Percentiles rank a stretch among this genome's conserved stretches.
These are phyloP conservation scores for Thielaviopsis punctulata DNA, from an alignment of 2,329 filamentous ascomycete genomes.

Conservation along the genomic window DNA sequence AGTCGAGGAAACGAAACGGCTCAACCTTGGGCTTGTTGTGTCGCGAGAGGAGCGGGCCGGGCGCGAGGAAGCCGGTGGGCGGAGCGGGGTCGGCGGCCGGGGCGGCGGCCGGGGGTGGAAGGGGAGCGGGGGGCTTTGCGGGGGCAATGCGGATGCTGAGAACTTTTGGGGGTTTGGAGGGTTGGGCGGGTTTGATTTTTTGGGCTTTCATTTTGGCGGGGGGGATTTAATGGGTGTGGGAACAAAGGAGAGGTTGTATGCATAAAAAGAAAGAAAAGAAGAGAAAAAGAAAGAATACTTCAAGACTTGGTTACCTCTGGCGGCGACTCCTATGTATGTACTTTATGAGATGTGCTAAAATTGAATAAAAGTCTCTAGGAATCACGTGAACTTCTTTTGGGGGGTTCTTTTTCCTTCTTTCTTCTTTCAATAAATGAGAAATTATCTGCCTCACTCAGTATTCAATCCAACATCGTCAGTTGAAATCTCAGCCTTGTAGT, in stretches of 20 bases:
- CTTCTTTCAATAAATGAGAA: too few species aligned
- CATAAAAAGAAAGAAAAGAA: not conserved
- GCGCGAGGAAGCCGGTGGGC: not conserved
- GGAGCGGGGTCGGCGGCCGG: not conserved
- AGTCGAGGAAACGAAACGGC: constrained; percentile 46
- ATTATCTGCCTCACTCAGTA: too few species aligned
- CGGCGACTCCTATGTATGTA: too few species aligned
- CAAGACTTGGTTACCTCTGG: too few species aligned
- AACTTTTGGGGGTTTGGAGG: not conserved
- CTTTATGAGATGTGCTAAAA: too few species aligned
- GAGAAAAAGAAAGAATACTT: not conserved
- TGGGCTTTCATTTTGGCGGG: not conserved
- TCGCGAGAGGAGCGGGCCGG: constrained; percentile 13
- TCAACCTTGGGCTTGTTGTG: constrained; percentile 19
- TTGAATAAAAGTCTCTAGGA: too few species aligned
- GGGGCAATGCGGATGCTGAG: not conserved
- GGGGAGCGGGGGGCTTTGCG: not conserved
- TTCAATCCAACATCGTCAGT: too few species aligned
- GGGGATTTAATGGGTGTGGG: not conserved
- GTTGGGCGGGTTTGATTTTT: not conserved
- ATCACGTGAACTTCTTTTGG: too few species aligned
- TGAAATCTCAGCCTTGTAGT: too few species aligned
- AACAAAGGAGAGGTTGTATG: not conserved
- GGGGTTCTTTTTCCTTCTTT: too few species aligned
- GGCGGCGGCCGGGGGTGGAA: not conserved